These are phyloP conservation scores for Rhynchospora breviuscula DNA, from an alignment of 176 grass and related monocot species.

Conservation along the genomic window DNA sequence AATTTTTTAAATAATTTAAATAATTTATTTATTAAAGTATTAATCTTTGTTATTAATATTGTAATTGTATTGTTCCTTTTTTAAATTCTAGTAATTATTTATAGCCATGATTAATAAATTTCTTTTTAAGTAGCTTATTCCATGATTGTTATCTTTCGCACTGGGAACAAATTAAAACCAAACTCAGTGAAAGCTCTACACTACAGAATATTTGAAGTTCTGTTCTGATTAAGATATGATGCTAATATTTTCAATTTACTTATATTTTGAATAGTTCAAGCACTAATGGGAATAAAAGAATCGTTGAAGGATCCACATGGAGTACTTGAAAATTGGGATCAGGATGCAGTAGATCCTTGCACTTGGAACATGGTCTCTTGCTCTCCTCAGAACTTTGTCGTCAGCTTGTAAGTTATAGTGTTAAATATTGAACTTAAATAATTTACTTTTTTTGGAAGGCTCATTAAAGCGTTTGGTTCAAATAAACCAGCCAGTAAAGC, in stretches of 20 bases:
- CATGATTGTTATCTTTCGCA: not conserved
- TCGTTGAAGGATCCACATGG: constrained; percentile 35
- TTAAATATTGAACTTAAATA: not conserved
- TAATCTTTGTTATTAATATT: not conserved
- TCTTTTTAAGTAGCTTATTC: not conserved
- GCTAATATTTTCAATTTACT: not conserved
- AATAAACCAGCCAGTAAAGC: not conserved
- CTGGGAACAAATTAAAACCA: not conserved
- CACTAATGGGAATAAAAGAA: constrained; percentile 34
- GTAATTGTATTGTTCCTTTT: not conserved
- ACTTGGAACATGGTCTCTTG: constrained; percentile 32
- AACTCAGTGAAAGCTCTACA: not conserved
- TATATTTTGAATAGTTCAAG: constrained; percentile 25
- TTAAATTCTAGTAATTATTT: not conserved
- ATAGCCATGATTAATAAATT: not conserved
- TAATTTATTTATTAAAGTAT: not conserved
- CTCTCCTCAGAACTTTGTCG: constrained; percentile 31
- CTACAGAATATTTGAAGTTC: not conserved
- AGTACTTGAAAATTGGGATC: constrained; percentile 34
- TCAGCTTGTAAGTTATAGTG: constrained; percentile 27
- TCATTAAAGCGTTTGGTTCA: not conserved
- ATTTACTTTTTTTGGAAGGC: not conserved
- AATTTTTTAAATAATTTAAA: not conserved
- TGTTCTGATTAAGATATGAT: not conserved
- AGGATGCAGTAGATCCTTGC: constrained; percentile 38